A percentile compares a stretch with the other conserved stretches of the same genome.
phyloP scores from a whole-genome alignment of 441 rosid species.

The Biscutella laevigata region DNA sequence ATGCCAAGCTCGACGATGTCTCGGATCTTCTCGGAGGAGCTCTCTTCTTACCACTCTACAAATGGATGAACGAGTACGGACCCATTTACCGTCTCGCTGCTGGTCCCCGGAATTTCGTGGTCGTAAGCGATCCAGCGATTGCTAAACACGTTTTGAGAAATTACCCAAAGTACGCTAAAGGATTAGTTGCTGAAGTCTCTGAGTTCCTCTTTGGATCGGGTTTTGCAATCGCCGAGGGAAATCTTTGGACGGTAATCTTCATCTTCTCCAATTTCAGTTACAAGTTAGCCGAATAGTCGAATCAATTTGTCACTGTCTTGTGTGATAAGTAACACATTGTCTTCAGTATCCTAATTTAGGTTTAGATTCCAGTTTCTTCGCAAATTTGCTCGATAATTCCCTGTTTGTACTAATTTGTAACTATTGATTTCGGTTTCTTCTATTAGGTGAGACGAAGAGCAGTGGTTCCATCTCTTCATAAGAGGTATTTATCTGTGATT shows the following conservation, averaged over 20 bases:
- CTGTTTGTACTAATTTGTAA: not conserved
- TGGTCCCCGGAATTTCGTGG: slow-evolving; percentile 78
- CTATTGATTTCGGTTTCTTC: not conserved
- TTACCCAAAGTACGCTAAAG: slow-evolving; percentile 68
- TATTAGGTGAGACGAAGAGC: slow-evolving; percentile 78
- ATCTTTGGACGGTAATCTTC: slow-evolving; percentile 75
- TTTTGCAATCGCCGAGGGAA: slow-evolving; percentile 82
- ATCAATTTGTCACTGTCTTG: not conserved
- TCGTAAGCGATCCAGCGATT: slow-evolving; percentile 77
- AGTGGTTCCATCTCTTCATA: slow-evolving; percentile 80
- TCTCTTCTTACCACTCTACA: slow-evolving; percentile 73
- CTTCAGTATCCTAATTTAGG: not conserved
- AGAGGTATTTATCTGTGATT: slow-evolving; percentile 69
- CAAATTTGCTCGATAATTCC: not conserved
- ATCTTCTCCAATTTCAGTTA: not conserved
- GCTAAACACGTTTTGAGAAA: slow-evolving; percentile 81
- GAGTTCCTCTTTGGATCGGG: slow-evolving; percentile 86
- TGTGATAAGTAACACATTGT: not conserved
- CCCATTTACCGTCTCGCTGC: slow-evolving; percentile 88
- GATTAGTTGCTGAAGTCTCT: slow-evolving; percentile 83
- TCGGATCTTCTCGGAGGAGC: slow-evolving; percentile 88
- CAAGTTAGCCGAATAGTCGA: not conserved
- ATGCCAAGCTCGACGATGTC: slow-evolving; percentile 80
- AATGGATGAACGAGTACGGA: slow-evolving; percentile 85
- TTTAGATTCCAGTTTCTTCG: not conserved